Evolutionary conservation across 176 grass and related monocot genomes (phyloP).

Genomic region (Zizania latifolia): DNA sequence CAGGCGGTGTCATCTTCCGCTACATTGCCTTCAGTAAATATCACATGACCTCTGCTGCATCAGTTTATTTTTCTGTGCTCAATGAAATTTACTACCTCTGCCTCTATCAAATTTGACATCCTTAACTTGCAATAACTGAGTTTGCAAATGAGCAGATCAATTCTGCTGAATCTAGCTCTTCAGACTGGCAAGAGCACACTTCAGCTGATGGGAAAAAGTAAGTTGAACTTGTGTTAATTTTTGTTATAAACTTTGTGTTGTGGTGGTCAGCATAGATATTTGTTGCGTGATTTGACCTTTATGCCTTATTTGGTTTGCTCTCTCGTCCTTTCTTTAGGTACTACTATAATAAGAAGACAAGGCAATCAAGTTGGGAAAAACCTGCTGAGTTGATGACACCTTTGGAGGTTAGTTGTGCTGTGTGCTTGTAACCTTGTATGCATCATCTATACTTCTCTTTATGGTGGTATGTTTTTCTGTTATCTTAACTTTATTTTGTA

Average conservation of each 20-base stretch:
- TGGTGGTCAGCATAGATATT: not conserved
- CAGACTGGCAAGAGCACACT: constrained; percentile 90
- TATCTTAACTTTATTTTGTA: not conserved
- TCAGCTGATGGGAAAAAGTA: constrained; percentile 82
- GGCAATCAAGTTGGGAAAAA: constrained; percentile 86
- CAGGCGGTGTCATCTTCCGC: constrained; percentile 29
- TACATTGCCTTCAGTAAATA: constrained; percentile 38
- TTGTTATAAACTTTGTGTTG: constrained; percentile 12
- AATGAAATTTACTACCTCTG: not conserved
- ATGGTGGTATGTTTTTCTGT: not conserved
- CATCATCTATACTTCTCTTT: constrained; percentile 10
- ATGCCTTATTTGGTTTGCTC: constrained; percentile 1
- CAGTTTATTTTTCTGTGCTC: not conserved
- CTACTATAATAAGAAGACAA: constrained; percentile 99
- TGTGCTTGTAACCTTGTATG: constrained; percentile 25
- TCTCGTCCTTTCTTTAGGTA: constrained; percentile 47
- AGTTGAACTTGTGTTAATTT: constrained; percentile 29
- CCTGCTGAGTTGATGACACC: constrained; percentile 78
- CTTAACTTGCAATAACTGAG: constrained; percentile 43
- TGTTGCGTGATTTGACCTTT: constrained; percentile 9
- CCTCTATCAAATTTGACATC: constrained; percentile 19
- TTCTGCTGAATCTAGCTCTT: constrained; percentile 47
- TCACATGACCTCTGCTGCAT: not conserved
- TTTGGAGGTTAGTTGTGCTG: constrained; percentile 56
- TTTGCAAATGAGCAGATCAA: constrained; percentile 57